Conservation (phyloP, 371 early-diverging fungal species). For the Mucor piriformis region DNA sequence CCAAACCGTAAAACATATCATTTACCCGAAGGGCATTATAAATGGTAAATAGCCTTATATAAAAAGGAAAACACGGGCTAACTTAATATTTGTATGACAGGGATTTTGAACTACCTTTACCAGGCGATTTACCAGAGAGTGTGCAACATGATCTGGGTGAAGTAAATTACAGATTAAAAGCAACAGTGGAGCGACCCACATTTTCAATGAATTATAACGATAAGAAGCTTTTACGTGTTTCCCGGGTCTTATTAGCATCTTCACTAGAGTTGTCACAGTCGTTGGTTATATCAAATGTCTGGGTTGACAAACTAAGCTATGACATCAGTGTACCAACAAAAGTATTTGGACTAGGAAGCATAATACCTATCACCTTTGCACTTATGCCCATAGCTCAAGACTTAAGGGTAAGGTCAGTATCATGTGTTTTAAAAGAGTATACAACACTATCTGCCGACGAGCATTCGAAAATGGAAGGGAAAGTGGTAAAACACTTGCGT, state of each 20-base stretch:
- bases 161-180: slow-evolving; percentile 45
- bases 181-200: slow-evolving; percentile 49
- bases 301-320: slow-evolving; percentile 51
- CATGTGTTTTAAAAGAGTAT: slow-evolving; percentile 46
- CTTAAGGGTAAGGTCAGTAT: slow-evolving; percentile 33
- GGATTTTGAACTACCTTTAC: slow-evolving; percentile 55
- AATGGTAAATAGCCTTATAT: slow-evolving; percentile 35
- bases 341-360: slow-evolving; percentile 34
- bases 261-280: slow-evolving; percentile 47
- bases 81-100: slow-evolving; percentile 20
- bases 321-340: slow-evolving; percentile 49
- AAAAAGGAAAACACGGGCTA: not conserved
- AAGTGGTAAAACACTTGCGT: slow-evolving; percentile 30
- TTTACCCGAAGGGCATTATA: slow-evolving; percentile 40
- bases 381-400: slow-evolving; percentile 40
- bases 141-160: slow-evolving; percentile 43
- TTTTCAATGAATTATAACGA: slow-evolving; percentile 44
- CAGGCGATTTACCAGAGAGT: slow-evolving; percentile 54
- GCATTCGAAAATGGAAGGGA: slow-evolving; percentile 38
- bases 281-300: slow-evolving; percentile 42
- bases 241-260: slow-evolving; percentile 37
- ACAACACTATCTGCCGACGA: slow-evolving; percentile 33
- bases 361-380: slow-evolving; percentile 48
- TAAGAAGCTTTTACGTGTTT: slow-evolving; percentile 29
- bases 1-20: slow-evolving; percentile 41